phyloP scores from a whole-genome alignment of 2,329 filamentous ascomycete genomes.

The Cladosporium cucumerinum region DNA sequence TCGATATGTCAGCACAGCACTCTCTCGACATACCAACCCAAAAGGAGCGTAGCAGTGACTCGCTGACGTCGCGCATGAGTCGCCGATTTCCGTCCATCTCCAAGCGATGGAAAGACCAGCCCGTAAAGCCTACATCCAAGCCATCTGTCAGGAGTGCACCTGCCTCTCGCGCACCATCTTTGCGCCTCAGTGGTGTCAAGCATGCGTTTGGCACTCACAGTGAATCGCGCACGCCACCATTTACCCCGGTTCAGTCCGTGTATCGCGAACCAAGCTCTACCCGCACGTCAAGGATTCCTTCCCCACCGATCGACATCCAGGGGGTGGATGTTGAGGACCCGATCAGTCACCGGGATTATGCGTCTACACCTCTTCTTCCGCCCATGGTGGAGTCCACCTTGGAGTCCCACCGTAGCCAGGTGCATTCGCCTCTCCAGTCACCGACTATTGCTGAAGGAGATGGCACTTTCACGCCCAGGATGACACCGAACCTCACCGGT shows the following conservation, averaged over 20 bases:
- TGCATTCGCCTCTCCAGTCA: conserved; percentile 71
- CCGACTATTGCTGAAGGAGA: conserved; percentile 66
- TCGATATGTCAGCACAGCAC: conserved; percentile 52
- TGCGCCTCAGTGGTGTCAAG: conserved; percentile 75
- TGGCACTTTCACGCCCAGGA: conserved; percentile 47
- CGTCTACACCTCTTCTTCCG: conserved; percentile 80
- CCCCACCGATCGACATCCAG: conserved; percentile 24
- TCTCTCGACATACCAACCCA: conserved; percentile 56
- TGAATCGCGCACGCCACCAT: conserved; percentile 39
- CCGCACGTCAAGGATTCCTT: conserved; percentile 4
- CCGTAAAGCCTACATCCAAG: conserved; percentile 25
- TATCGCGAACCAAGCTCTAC: conserved; percentile 8
- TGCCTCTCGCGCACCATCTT: conserved; percentile 57
- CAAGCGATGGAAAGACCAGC: conserved; percentile 52
- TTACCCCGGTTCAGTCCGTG: conserved; percentile 21
- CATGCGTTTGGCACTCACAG: conserved; percentile 51
- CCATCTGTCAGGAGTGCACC: conserved; percentile 34
- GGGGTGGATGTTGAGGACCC: conserved; percentile 41
- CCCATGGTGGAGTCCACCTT: conserved; percentile 59
- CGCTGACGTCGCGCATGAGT: conserved; percentile 22
- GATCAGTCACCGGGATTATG: conserved; percentile 57
- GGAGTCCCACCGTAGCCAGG: conserved; percentile 46
- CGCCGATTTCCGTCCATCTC: conserved; percentile 45
- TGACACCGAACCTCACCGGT: conserved; percentile 47
- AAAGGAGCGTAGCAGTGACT: conserved; percentile 21